Conservation (phyloP, 2,329 filamentous ascomycete species). For the Sarocladium oryzae region DNA sequence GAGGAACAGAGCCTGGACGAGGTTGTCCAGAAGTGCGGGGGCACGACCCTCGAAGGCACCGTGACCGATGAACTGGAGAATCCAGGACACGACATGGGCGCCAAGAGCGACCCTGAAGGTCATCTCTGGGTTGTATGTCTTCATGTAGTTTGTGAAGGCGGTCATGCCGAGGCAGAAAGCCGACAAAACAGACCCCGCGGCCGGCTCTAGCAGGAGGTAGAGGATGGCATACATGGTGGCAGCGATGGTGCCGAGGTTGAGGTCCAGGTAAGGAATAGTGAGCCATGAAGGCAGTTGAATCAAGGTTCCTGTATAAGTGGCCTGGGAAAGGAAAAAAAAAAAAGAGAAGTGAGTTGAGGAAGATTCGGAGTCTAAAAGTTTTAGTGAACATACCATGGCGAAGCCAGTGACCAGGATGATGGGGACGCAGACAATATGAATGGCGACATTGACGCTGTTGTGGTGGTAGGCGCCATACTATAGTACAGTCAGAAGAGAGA, state of each 20-base stretch:
- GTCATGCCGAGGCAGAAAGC: constrained; percentile 70
- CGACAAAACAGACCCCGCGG: constrained; percentile 74
- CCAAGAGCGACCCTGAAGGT: constrained; percentile 54
- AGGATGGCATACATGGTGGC: constrained; percentile 66
- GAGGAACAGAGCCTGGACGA: constrained; percentile 85
- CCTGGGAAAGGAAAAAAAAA: no score
- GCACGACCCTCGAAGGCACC: constrained; percentile 82
- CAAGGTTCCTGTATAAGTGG: constrained; percentile 55
- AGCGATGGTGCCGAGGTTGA: constrained; percentile 59
- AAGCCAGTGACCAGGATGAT: constrained; percentile 66
- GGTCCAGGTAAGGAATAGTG: constrained; percentile 58
- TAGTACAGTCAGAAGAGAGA: background rate
- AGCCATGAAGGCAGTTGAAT: constrained; percentile 61
- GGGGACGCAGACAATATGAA: constrained; percentile 76
- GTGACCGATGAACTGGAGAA: constrained; percentile 87
- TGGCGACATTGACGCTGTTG: constrained; percentile 67
- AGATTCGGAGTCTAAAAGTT: constrained; percentile 3
- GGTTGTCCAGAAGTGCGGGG: constrained; percentile 83
- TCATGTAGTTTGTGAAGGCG: constrained; percentile 69
- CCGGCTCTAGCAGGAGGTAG: constrained; percentile 89
- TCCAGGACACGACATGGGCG: constrained; percentile 70
- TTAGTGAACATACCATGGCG: constrained; percentile 52
- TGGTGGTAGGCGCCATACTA: constrained; percentile 83
- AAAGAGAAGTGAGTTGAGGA: constrained; percentile 7
- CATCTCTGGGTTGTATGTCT: constrained; percentile 44